Evolutionary conservation across 2,329 filamentous ascomycete genomes (phyloP), one percentile per base, ranked within the genome.

Genomic region (Arachnomyces sp.): DNA sequence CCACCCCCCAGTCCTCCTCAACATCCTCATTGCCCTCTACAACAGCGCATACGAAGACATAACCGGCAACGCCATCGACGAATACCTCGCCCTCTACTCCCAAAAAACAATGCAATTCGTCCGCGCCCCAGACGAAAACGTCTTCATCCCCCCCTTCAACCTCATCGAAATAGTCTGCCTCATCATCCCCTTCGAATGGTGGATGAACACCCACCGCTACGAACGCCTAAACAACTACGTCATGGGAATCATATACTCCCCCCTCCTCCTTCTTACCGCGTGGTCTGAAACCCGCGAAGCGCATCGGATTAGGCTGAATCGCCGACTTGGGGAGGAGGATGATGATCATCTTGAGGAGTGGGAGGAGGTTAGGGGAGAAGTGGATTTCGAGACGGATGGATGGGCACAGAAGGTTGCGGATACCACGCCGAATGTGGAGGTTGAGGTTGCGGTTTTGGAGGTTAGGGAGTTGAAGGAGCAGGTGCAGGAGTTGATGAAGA

Each of bases 71-170:
- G 88, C 92, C 3, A 83, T 87, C 49, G 92, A 98, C 61, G 92
- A 98, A 62, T 98, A 88, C 64, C 81, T 98, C 59, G 90, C 88
- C 0, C 76, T 96, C 3, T 95, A 94, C 64, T 76, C 86, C 0
- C 84, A 93, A 51, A 94, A 94, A 65, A 95, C 92, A 0, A 86
- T 96, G 75, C 88, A 94, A 55, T 98, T 95, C 55, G 86, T 96
- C 13, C 85, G 92, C 36, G 92, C 92, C 0, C 92, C 92, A 0
- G 92, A 98, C 53, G 92, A 98, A 62, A 98, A 98, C 52, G 92
- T 98, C 40, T 98, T 92, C 65, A 94, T 98, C 54, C 81, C 92
- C 0, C 92, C 92, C 0, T 84, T 98, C 64, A 98, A 98, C 60
- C 73, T 98, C 2, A 76, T 98, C 44, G 92, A 98, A 60, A 80